Percentiles rank a stretch among this genome's conserved stretches.
These are phyloP conservation scores for Angomonas ambiguus DNA, from an alignment of 208 protist species.

Conservation along the genomic window DNA sequence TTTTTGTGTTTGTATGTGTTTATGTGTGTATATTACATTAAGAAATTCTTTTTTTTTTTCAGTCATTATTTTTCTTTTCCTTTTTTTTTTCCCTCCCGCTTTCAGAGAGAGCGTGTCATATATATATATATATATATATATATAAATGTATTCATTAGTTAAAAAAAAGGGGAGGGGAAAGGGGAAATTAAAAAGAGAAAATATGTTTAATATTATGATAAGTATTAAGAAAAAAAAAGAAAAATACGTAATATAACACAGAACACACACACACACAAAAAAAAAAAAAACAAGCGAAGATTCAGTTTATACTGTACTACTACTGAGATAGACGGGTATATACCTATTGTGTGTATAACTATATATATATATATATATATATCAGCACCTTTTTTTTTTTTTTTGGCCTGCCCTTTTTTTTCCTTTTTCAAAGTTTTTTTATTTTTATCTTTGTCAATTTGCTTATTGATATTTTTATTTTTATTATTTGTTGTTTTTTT, in stretches of 20 bases:
- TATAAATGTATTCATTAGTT: too few species aligned
- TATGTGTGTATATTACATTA: background rate
- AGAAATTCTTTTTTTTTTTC: background rate
- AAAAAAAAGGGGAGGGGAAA: too few species aligned
- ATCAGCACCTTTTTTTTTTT: background rate
- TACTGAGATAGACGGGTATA: too few species aligned
- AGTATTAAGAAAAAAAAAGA: conserved; percentile 5
- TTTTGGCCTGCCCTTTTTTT: background rate
- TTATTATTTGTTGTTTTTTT: background rate
- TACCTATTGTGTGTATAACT: too few species aligned
- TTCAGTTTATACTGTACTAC: too few species aligned
- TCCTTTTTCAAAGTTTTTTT: conserved; percentile 9
- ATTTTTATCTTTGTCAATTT: background rate
- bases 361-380: background rate
- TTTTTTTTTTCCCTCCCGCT: too few species aligned
- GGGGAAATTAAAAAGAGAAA: background rate
- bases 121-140: too few species aligned
- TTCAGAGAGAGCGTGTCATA: too few species aligned
- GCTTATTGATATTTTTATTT: conserved; percentile 3
- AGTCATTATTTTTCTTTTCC: background rate
- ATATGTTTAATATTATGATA: background rate
- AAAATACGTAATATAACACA: background rate
- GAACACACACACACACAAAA: background rate
- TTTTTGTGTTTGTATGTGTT: background rate
- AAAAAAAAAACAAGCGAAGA: background rate